Percentiles rank a stretch among this genome's conserved stretches.
Evolutionary conservation across 1,139 yeast species (phyloP).

Genomic region (Groenewaldozyma sp.): DNA sequence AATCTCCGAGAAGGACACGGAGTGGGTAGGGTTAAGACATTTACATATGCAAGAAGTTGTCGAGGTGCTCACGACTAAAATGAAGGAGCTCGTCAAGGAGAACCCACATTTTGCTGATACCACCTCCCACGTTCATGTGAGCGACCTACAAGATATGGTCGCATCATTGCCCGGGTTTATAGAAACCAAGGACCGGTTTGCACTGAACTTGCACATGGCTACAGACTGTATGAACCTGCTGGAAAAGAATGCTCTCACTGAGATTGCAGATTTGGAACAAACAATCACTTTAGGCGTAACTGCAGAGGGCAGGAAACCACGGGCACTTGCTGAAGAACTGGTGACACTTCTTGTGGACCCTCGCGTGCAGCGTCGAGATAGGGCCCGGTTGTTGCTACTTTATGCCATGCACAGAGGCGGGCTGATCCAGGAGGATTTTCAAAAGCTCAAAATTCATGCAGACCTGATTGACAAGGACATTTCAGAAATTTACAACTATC

Average conservation of each 20-base stretch:
- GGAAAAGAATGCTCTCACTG: conserved; percentile 24
- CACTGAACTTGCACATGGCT: conserved; percentile 33
- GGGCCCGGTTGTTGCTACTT: conserved; percentile 64
- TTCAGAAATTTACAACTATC: conserved; percentile 55
- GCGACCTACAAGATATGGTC: conserved; percentile 34
- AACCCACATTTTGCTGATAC: conserved; percentile 45
- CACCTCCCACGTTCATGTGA: conserved; percentile 25
- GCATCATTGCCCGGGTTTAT: conserved; percentile 35
- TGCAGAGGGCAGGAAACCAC: conserved; percentile 58
- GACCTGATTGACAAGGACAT: conserved; percentile 54
- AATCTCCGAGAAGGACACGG: conserved; percentile 58
- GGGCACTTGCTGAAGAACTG: conserved; percentile 57
- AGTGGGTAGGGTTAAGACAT: conserved; percentile 69
- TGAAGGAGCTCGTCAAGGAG: conserved; percentile 59
- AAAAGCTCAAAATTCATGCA: conserved; percentile 61
- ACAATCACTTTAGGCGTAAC: conserved; percentile 67
- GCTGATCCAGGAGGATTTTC: conserved; percentile 60
- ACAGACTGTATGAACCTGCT: conserved; percentile 33
- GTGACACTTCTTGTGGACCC: conserved; percentile 49
- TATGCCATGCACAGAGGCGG: conserved; percentile 86
- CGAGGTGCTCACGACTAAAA: conserved; percentile 49
- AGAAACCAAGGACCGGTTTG: conserved; percentile 31
- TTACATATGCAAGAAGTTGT: conserved; percentile 70
- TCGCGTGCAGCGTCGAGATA: conserved; percentile 46
- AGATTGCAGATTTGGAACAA: conserved; percentile 39